phyloP scores from a whole-genome alignment of 495 filamentous ascomycete species.

The Tuber microsphaerosporum region DNA sequence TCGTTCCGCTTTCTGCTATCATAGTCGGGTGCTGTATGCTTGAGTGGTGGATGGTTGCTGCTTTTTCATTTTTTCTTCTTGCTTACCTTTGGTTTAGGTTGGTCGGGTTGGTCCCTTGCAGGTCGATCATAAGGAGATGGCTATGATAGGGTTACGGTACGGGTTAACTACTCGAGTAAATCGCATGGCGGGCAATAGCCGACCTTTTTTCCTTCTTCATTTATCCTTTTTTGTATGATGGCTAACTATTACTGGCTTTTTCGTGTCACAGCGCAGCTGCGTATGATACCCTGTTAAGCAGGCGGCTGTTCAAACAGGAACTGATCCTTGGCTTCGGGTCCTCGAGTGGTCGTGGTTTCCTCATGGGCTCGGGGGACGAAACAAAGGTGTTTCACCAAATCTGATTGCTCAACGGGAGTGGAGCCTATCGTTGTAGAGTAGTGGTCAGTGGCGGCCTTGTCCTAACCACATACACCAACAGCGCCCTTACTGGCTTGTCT shows the following conservation, averaged over 20 bases:
- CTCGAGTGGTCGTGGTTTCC: neutral
- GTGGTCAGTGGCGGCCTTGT: neutral
- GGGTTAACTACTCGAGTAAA: neutral
- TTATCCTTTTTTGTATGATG: neutral
- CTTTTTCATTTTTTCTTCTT: neutral
- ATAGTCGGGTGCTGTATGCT: neutral
- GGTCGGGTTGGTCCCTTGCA: neutral
- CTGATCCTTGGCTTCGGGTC: neutral
- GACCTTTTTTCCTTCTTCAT: neutral
- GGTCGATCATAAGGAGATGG: neutral
- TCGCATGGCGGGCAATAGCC: neutral
- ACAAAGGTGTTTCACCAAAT: slow-evolving; percentile 4
- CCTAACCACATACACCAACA: neutral
- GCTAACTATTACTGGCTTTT: neutral
- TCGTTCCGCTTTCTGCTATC: neutral
- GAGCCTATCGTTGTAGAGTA: neutral
- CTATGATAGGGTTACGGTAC: neutral
- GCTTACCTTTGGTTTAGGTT: neutral
- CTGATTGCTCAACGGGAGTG: neutral
- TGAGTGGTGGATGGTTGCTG: neutral
- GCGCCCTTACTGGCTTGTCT: neutral
- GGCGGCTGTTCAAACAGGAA: slow-evolving; percentile 2
- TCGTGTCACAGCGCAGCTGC: neutral
- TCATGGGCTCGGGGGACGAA: neutral
- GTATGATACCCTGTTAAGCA: neutral